These are phyloP conservation scores for Penicillium coprophilum DNA, from an alignment of 495 filamentous ascomycete species.

Conservation along the genomic window DNA sequence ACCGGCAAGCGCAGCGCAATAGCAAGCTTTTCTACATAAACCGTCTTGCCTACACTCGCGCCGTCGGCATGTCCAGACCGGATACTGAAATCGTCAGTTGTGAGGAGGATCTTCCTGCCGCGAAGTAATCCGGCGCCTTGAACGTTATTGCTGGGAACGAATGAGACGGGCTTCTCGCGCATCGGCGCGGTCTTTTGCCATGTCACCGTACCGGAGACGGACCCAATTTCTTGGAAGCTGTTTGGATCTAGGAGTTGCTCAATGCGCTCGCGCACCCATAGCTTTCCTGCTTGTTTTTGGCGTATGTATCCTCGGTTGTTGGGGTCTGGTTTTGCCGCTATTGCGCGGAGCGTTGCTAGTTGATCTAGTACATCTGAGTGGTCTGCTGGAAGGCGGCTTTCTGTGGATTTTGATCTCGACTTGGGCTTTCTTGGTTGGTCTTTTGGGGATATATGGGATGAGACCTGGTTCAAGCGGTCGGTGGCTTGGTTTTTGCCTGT, in stretches of 20 bases:
- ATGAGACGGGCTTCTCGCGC: slow-evolving; percentile 51
- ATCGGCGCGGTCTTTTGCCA: slow-evolving; percentile 51
- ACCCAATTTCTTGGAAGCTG: slow-evolving; percentile 58
- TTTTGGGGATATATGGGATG: slow-evolving; percentile 32
- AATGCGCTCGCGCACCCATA: slow-evolving; percentile 64
- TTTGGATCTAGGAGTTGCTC: slow-evolving; percentile 53
- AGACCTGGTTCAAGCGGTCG: slow-evolving; percentile 39
- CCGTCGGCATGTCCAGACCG: slow-evolving; percentile 64
- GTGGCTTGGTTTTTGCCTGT: slow-evolving; percentile 24
- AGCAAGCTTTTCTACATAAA: slow-evolving; percentile 58
- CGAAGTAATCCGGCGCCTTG: slow-evolving; percentile 49
- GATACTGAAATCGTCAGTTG: slow-evolving; percentile 64
- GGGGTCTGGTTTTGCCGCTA: slow-evolving; percentile 54
- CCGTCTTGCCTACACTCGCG: slow-evolving; percentile 54
- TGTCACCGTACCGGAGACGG: slow-evolving; percentile 56
- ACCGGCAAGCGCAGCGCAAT: slow-evolving; percentile 54
- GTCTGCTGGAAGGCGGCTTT: slow-evolving; percentile 51
- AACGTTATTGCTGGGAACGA: slow-evolving; percentile 56
- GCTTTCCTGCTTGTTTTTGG: slow-evolving; percentile 62
- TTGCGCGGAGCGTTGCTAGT: slow-evolving; percentile 46
- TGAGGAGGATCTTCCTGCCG: slow-evolving; percentile 56
- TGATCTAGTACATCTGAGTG: slow-evolving; percentile 60
- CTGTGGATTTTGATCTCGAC: slow-evolving; percentile 22
- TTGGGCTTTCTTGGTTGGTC: slow-evolving; percentile 11
- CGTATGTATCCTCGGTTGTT: slow-evolving; percentile 56